These are phyloP conservation scores for Sclerotinia trifoliorum DNA, from an alignment of 2,329 filamentous ascomycete species.

Conservation along the genomic window DNA sequence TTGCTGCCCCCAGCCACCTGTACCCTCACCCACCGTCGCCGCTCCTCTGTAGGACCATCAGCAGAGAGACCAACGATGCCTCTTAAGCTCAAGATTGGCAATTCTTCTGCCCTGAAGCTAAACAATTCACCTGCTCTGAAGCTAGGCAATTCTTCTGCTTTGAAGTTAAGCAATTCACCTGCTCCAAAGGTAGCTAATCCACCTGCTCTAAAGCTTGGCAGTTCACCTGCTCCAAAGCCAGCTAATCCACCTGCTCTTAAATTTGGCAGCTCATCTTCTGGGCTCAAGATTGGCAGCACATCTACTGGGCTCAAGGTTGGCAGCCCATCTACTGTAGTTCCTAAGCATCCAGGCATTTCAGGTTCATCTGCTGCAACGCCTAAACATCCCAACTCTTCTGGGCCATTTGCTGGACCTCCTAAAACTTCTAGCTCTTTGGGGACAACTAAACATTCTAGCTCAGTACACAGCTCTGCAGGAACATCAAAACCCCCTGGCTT, in stretches of 20 bases:
- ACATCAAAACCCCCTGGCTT: background rate
- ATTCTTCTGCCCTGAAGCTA: too few relatives aligned
- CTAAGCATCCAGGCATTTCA: background rate
- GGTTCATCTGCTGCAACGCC: background rate
- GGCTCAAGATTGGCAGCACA: background rate
- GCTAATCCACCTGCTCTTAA: background rate
- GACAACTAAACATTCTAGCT: constrained; percentile 7
- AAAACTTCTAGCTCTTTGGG: background rate
- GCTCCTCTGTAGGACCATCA: background rate
- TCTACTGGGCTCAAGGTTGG: background rate
- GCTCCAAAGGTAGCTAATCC: background rate
- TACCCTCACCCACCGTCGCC: background rate
- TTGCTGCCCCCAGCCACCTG: constrained; percentile 13
- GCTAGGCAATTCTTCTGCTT: too few relatives aligned
- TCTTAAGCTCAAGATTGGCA: constrained; percentile 17
- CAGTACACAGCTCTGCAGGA: background rate
- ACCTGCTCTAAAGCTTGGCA: background rate
- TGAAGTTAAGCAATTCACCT: too few relatives aligned
- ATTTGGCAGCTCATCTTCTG: background rate
- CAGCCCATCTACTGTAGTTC: background rate
- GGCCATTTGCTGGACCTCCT: background rate
- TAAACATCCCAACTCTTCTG: background rate
- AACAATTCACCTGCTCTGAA: too few relatives aligned
- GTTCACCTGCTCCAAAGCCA: background rate
- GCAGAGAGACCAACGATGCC: constrained; percentile 15